A percentile compares a stretch with the other conserved stretches of the same genome.
phyloP scores from a whole-genome alignment of 2,329 filamentous ascomycete species.

The Colletotrichum neosansevieriae region DNA sequence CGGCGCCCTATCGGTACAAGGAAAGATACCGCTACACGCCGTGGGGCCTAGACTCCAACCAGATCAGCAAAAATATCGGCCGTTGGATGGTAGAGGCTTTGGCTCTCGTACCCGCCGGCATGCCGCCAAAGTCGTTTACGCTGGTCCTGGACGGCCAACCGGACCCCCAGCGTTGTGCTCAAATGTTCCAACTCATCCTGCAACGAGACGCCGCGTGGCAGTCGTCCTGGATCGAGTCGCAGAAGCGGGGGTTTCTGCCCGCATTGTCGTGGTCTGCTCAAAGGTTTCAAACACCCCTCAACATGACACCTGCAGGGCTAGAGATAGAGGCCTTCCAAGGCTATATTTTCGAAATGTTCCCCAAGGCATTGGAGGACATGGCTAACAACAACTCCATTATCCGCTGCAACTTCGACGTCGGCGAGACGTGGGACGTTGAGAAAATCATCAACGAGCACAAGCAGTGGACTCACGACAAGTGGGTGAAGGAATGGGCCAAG shows the following conservation, averaged over 20 bases:
- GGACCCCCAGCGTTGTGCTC: neutral
- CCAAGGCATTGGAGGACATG: neutral
- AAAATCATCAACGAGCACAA: neutral
- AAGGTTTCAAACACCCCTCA: neutral
- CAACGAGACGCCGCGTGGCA: conserved; percentile 20
- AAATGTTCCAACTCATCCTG: neutral
- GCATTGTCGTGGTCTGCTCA: neutral
- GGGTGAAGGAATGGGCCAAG: neutral
- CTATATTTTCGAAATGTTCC: neutral
- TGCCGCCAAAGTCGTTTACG: conserved; percentile 5
- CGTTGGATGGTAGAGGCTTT: conserved; percentile 1
- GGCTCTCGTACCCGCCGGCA: conserved; percentile 13
- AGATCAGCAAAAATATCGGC: neutral
- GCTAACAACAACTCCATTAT: neutral
- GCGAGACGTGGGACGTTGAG: neutral
- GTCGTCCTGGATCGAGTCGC: neutral
- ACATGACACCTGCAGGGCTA: no score
- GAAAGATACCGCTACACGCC: neutral
- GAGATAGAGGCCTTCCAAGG: neutral
- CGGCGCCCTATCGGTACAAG: neutral
- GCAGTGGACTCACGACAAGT: neutral
- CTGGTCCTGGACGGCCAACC: conserved; percentile 5
- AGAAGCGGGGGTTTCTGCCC: fast-evolving
- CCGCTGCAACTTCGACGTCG: neutral
- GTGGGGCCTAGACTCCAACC: neutral